A percentile compares a stretch with the other conserved stretches of the same genome.
These are phyloP conservation scores for Corylus avellana DNA, from an alignment of 306 rosid species.

Conservation along the genomic window DNA sequence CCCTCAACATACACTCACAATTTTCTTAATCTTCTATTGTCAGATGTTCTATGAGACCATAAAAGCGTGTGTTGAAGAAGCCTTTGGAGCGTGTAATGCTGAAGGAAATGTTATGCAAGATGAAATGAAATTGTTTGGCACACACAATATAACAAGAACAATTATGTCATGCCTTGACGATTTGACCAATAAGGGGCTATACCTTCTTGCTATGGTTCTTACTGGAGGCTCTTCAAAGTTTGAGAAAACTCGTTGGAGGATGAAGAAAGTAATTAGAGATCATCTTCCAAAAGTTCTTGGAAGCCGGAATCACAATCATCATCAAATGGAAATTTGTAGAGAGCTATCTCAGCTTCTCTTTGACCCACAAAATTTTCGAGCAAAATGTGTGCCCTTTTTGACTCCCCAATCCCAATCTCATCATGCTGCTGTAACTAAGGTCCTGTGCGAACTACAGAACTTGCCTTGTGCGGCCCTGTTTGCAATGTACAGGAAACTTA, in stretches of 20 bases:
- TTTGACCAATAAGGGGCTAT: constrained; percentile 69
- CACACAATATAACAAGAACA: constrained; percentile 31
- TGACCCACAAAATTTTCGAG: constrained; percentile 52
- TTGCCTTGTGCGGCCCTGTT: constrained; percentile 53
- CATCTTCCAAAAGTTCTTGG: constrained; percentile 43
- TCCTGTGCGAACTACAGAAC: constrained; percentile 43
- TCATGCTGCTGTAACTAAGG: constrained; percentile 37
- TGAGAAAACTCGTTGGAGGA: constrained; percentile 61
- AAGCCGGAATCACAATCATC: constrained; percentile 22
- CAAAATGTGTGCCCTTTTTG: constrained; percentile 30
- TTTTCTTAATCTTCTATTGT: constrained; percentile 17
- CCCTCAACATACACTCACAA: background rate
- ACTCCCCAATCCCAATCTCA: constrained; percentile 33
- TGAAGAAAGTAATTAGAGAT: constrained; percentile 54
- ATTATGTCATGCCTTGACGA: constrained; percentile 51
- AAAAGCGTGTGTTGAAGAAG: constrained; percentile 53
- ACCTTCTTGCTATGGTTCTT: constrained; percentile 53
- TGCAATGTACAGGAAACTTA: constrained; percentile 74
- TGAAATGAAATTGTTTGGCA: constrained; percentile 28
- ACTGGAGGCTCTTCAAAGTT: constrained; percentile 40
- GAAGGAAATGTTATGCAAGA: constrained; percentile 40
- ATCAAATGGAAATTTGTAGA: constrained; percentile 36
- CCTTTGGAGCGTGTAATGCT: constrained; percentile 42
- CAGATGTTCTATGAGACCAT: constrained; percentile 71
- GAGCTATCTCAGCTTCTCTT: constrained; percentile 48